Evolutionary conservation across 257 asterid genomes (phyloP).

Genomic region (Coffea canephora): DNA sequence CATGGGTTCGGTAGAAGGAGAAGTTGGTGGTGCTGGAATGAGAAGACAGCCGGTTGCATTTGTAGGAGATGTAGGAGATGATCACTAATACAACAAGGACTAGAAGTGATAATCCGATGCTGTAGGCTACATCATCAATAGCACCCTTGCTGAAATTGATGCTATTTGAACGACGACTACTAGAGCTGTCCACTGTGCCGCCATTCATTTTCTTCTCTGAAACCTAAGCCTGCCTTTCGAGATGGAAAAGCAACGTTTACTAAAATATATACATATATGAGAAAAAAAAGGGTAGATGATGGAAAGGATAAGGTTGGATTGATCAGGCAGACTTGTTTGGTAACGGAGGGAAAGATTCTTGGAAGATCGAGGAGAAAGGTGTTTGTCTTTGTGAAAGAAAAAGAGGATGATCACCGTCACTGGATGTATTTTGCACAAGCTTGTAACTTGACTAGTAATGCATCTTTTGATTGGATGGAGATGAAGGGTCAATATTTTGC

Average conservation of each 20-base stretch:
- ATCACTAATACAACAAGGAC: neutral
- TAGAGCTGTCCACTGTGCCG: neutral
- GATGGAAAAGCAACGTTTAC: neutral
- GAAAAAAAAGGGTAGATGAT: neutral
- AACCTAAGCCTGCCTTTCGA: neutral
- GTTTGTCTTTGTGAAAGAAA: neutral
- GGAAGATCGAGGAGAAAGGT: neutral
- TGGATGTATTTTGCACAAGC: neutral
- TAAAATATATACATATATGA: too few relatives aligned
- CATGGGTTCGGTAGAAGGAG: neutral
- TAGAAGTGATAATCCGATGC: conserved; percentile 7
- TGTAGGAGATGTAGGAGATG: conserved; percentile 9
- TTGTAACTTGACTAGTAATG: neutral
- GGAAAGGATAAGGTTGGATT: neutral
- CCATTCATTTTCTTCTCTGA: conserved; percentile 4
- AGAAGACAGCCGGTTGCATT: neutral
- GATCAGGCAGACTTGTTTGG: neutral
- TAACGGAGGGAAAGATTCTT: neutral
- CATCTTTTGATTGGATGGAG: neutral
- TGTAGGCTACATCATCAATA: neutral
- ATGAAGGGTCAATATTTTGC: neutral
- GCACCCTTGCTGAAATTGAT: neutral
- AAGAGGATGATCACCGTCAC: neutral
- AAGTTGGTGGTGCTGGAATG: too few relatives aligned
- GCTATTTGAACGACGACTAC: neutral